Evolutionary conservation across 169 alveolate genomes (phyloP), one percentile per base, ranked within the genome.

Genomic region (Toxoplasma gondii): DNA sequence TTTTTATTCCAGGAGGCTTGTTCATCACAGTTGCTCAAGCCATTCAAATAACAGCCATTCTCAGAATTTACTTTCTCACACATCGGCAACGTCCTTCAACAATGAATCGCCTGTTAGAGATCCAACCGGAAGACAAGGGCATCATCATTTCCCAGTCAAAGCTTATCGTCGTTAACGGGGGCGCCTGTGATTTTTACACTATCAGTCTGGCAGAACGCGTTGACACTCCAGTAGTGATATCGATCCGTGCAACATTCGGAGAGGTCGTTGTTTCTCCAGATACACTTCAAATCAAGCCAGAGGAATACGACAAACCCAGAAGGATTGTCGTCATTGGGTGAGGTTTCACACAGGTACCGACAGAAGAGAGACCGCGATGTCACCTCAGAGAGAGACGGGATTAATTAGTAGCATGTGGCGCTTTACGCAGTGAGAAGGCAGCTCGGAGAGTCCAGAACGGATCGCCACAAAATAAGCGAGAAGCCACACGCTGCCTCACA

Each of bases 101-200:
- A 17, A 82, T 82, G 90, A 82, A 82, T 34, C 92, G 92, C n/a
- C 45, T 87, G 45, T 5, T 49, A 2, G 53, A 53, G 74, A 38
- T 87, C 49, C 58, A 49, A 9, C 92, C 92, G 16, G 81, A 87
- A 39, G 81, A 87, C 49, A 87, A 54, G 44, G 92, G 92, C 53
- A 87, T 87, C 80, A 12, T 49, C 24, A 80, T 87, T 34, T 87
- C 92, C 39, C 44, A 53, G 80, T n/a, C 74, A 7, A 34, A 39
- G 53, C 81, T 87, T 12, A 39, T 87, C 12, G 92, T 87, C 81
- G 92, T 87, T 22, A 45, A 87, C 10, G 92, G 92, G 27, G 92
- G 92, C 31, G 92, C 92, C n/a, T 87, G 92, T 34, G 92, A 87
- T 70, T 49, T 54, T 70, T 87, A 87, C 80, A 54, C 74, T 80